Evolutionary conservation across 2,329 filamentous ascomycete genomes (phyloP).

Genomic region (Lizonia empirigonia): DNA sequence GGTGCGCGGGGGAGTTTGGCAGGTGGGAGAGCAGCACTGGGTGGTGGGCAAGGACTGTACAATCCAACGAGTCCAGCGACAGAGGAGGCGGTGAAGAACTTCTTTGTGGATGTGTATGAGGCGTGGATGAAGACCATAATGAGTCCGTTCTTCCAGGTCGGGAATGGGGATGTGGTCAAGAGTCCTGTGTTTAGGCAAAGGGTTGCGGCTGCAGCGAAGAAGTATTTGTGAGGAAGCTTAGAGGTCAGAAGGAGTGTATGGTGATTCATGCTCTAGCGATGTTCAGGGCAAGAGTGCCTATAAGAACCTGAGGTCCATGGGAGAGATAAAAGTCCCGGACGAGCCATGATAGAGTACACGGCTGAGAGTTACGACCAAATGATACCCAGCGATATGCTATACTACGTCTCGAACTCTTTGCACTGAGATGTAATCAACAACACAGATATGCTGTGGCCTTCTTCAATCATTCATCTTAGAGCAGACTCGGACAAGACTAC

Average conservation of each 20-base stretch:
- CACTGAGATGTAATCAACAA: too few relatives aligned
- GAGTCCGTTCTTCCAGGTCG: conserved; percentile 91
- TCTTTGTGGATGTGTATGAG: conserved; percentile 95
- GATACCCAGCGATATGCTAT: too few relatives aligned
- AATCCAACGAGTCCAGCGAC: conserved; percentile 90
- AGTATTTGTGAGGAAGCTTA: conserved; percentile 70
- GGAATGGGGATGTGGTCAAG: conserved; percentile 81
- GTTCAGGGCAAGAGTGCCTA: background rate
- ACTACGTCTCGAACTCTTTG: too few relatives aligned
- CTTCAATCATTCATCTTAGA: too few relatives aligned
- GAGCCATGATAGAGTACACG: too few relatives aligned
- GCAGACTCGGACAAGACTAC: too few relatives aligned
- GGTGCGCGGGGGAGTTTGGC: conserved; percentile 40
- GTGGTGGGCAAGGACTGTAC: conserved; percentile 53
- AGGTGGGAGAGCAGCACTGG: conserved; percentile 36
- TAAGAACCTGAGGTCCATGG: too few relatives aligned
- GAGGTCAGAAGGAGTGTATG: background rate
- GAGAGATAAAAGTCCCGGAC: too few relatives aligned
- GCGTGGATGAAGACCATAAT: conserved; percentile 96
- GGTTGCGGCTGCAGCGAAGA: conserved; percentile 87
- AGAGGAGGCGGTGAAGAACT: conserved; percentile 93
- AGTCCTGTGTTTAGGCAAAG: conserved; percentile 84
- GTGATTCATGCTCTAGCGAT: background rate
- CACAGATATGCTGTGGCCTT: too few relatives aligned
- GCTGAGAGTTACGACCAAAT: too few relatives aligned